Evolutionary conservation across 495 filamentous ascomycete species (phyloP).

Genomic region (Evansstolkia leycettana): DNA sequence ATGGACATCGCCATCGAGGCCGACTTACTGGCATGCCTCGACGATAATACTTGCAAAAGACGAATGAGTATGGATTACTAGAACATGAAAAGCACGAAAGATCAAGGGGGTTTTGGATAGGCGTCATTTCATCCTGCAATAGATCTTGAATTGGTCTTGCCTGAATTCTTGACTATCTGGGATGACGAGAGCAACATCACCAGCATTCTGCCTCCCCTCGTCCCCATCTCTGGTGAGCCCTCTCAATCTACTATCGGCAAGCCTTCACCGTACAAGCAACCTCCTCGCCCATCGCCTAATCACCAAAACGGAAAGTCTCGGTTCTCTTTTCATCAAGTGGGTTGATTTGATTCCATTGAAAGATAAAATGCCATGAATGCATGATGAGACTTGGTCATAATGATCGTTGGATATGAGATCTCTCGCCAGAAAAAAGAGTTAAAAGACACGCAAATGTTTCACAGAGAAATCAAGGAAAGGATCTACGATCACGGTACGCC

Average conservation of each 20-base stretch:
- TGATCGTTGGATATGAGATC: slow-evolving; percentile 32
- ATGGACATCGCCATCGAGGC: no score
- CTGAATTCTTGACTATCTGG: no score
- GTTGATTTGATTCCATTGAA: slow-evolving; percentile 15
- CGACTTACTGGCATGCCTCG: no score
- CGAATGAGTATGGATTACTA: no score
- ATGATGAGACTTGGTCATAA: slow-evolving; percentile 32
- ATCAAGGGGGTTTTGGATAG: no score
- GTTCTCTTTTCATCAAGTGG: slow-evolving; percentile 11
- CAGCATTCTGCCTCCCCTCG: no score
- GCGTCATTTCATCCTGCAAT: background rate
- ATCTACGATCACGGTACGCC: slow-evolving; percentile 38
- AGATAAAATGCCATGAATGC: slow-evolving; percentile 31
- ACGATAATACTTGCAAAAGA: no score
- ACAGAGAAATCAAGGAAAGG: slow-evolving; percentile 17
- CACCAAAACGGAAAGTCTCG: slow-evolving; percentile 10
- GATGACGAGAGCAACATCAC: no score
- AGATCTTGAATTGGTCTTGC: no score
- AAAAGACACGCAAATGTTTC: slow-evolving; percentile 15
- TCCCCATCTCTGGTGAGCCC: no score
- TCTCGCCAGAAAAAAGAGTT: slow-evolving; percentile 16
- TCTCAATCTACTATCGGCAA: slow-evolving; percentile 1
- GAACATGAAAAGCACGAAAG: no score
- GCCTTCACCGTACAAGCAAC: slow-evolving; percentile 5
- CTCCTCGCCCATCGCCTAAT: slow-evolving; percentile 6